Percentiles rank a stretch among this genome's conserved stretches.
phyloP scores from a whole-genome alignment of 352 stramenopile genomes.

The Blastocystis hominis region DNA sequence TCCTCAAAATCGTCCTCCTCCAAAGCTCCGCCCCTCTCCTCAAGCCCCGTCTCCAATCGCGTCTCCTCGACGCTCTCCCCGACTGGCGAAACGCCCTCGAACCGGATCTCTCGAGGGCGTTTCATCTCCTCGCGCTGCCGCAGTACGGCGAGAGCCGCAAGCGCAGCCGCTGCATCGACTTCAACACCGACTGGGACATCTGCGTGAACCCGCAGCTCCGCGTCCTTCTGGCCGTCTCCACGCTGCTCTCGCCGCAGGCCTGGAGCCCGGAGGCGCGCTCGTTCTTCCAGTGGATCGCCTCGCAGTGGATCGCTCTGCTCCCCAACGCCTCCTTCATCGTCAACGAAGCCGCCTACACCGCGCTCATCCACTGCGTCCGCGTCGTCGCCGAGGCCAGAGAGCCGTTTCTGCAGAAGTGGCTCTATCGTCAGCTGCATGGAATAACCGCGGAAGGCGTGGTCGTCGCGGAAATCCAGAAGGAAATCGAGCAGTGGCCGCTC shows the following conservation, averaged over 20 bases:
- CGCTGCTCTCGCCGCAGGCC: not conserved
- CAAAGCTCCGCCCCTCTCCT: not conserved
- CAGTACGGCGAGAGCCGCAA: not conserved
- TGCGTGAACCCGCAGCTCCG: not conserved
- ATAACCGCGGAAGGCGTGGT: not conserved
- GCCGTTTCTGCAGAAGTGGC: not conserved
- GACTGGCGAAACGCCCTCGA: not conserved
- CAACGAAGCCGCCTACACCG: not conserved
- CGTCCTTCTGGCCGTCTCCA: not conserved
- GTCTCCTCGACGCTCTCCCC: not conserved
- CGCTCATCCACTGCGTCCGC: not conserved
- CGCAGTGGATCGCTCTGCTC: not conserved
- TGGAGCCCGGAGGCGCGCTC: not conserved
- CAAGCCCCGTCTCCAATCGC: not conserved
- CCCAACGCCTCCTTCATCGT: not conserved
- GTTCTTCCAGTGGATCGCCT: not conserved
- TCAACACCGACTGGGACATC: conserved; percentile 2
- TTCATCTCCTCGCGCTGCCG: not conserved
- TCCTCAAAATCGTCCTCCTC: not conserved
- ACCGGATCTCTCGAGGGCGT: not conserved
- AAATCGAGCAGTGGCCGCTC: not conserved
- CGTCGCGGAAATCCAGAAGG: not conserved
- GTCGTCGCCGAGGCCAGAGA: not conserved
- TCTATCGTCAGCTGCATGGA: not conserved
- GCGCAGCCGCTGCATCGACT: not conserved